A percentile compares a stretch with the other conserved stretches of the same genome.
phyloP scores from a whole-genome alignment of 371 early-diverging fungal genomes.

The Lichtheimia hyalospora region DNA sequence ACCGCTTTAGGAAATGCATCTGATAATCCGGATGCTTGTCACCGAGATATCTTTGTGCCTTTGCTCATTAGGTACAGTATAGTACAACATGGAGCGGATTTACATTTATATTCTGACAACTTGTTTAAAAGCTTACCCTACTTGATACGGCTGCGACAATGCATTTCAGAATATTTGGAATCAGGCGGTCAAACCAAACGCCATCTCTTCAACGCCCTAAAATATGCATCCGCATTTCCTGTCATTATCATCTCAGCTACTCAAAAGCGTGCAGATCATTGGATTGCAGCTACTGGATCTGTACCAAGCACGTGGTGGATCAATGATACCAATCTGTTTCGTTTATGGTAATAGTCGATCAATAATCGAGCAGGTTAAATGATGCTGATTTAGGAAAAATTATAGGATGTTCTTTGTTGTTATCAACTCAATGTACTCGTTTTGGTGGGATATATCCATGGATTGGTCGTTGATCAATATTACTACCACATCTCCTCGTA shows the following conservation, averaged over 20 bases:
- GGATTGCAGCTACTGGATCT: conserved; percentile 30
- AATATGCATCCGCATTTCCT: conserved; percentile 82
- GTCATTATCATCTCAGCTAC: conserved; percentile 76
- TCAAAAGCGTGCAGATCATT: conserved; percentile 54
- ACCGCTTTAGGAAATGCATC: conserved; percentile 3
- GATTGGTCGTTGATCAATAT: conserved; percentile 81
- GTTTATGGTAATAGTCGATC: conserved; percentile 33
- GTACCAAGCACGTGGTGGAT: conserved; percentile 42
- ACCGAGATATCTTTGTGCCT: conserved; percentile 54
- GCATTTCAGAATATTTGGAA: conserved; percentile 71
- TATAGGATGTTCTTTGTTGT: conserved; percentile 77
- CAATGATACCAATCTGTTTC: conserved; percentile 37
- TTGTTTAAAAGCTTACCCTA: conserved; percentile 71
- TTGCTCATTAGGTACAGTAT: conserved; percentile 56
- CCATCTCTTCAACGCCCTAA: conserved; percentile 85
- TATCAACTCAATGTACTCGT: conserved; percentile 87
- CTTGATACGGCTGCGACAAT: conserved; percentile 85
- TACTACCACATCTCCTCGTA: conserved; percentile 11
- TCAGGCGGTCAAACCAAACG: conserved; percentile 49
- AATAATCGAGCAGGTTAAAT: too few species aligned
- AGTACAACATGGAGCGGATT: neutral
- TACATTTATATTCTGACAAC: neutral
- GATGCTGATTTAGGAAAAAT: too few species aligned
- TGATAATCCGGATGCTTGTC: conserved; percentile 52
- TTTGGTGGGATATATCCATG: conserved; percentile 93